A percentile compares a stretch with the other conserved stretches of the same genome.
These are phyloP conservation scores for Grosmannia clavigera DNA, from an alignment of 2,329 filamentous ascomycete genomes.

Conservation along the genomic window DNA sequence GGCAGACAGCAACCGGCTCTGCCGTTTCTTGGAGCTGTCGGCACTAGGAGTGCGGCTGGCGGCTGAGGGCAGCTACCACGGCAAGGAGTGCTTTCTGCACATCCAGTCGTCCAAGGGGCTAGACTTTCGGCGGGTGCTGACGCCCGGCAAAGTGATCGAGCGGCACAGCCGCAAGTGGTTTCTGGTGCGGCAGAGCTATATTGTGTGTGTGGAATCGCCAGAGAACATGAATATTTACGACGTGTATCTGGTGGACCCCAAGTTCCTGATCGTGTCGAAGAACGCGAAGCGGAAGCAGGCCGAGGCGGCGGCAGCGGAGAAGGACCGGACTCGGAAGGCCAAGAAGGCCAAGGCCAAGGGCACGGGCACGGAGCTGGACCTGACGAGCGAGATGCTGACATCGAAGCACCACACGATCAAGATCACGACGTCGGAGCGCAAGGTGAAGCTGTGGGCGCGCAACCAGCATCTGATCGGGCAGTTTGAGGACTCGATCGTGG, in stretches of 20 bases:
- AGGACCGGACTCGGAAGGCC: not conserved
- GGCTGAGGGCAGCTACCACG: constrained; percentile 92
- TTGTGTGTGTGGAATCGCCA: constrained; percentile 95
- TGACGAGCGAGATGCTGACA: constrained; percentile 17
- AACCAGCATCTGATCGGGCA: constrained; percentile 83
- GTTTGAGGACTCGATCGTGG: constrained; percentile 83
- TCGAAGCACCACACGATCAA: constrained; percentile 71
- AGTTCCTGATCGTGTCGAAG: constrained; percentile 73
- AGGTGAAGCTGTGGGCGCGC: constrained; percentile 78
- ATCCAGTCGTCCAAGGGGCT: constrained; percentile 86
- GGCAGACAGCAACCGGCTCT: constrained; percentile 87
- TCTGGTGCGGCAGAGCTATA: constrained; percentile 90
- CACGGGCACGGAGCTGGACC: constrained; percentile 30
- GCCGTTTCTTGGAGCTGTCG: constrained; percentile 90
- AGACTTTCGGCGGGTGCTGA: constrained; percentile 71
- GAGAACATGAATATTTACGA: constrained; percentile 99
- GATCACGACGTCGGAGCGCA: constrained; percentile 83
- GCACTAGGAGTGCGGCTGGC: constrained; percentile 87
- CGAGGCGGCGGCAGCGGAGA: constrained; percentile 21
- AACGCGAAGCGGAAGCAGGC: constrained; percentile 40
- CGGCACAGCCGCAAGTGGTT: constrained; percentile 95
- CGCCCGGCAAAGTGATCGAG: constrained; percentile 63
- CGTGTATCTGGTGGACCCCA: constrained; percentile 88
- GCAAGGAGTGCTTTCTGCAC: constrained; percentile 88
- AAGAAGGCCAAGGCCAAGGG: not conserved